A percentile compares a stretch with the other conserved stretches of the same genome.
These are phyloP conservation scores for Arctium lappa DNA, from an alignment of 129 eudicot species.

Conservation along the genomic window DNA sequence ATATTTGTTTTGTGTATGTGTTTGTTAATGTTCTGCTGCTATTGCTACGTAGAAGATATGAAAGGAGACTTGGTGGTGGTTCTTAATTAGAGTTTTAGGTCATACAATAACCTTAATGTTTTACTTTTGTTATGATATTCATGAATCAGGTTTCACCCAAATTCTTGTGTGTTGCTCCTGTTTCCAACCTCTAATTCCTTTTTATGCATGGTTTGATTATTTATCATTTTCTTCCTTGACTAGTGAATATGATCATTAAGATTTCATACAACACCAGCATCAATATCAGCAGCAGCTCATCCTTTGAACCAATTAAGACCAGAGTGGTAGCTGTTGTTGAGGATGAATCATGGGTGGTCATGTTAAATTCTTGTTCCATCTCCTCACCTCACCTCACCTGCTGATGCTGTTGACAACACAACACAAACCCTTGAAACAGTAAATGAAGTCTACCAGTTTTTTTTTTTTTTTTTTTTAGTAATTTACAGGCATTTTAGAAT, in stretches of 20 bases:
- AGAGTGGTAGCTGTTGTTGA: background rate
- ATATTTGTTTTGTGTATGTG: constrained; percentile 28
- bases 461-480: background rate
- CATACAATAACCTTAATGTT: constrained; percentile 15
- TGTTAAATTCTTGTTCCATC: constrained; percentile 59
- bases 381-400: constrained; percentile 48
- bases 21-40: constrained; percentile 10
- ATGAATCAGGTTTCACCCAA: background rate
- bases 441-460: background rate
- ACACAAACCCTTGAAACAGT: constrained; percentile 51
- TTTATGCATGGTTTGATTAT: background rate
- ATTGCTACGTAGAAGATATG: constrained; percentile 12
- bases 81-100: constrained; percentile 21
- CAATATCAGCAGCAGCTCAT: too few species aligned
- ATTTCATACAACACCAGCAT: too few species aligned
- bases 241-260: too few species aligned
- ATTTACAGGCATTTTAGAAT: background rate
- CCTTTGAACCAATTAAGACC: too few species aligned
- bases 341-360: constrained; percentile 39
- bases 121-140: background rate
- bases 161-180: background rate
- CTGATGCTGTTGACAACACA: constrained; percentile 20
- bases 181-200: background rate
- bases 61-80: background rate
- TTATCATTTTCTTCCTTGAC: too few species aligned